phyloP scores from a whole-genome alignment of 176 grass and related monocot species.

The Musa beccarii region DNA sequence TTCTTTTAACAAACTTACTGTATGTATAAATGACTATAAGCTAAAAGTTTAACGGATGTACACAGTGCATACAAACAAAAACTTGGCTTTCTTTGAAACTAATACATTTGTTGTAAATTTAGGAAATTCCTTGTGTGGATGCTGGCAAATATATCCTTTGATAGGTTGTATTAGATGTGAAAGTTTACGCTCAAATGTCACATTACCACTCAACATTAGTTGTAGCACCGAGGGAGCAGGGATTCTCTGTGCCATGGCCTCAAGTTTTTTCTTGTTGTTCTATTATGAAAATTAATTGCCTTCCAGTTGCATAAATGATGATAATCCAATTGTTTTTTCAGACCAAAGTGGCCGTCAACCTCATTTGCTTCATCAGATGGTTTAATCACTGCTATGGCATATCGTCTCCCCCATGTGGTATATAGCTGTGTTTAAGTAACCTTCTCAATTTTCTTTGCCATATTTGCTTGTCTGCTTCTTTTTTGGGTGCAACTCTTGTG shows the following conservation, averaged over 20 bases:
- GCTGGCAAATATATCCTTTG: background rate
- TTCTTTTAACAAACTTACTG: background rate
- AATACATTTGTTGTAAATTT: background rate
- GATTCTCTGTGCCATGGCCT: background rate
- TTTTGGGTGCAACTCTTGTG: background rate
- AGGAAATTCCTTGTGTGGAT: background rate
- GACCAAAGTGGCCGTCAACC: constrained; percentile 98
- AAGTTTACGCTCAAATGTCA: background rate
- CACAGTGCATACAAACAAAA: background rate
- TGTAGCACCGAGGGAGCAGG: background rate
- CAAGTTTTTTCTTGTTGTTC: background rate
- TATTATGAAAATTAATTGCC: background rate
- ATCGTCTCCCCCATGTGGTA: constrained; percentile 96
- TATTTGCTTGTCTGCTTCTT: background rate
- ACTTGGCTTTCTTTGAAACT: background rate
- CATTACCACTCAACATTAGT: background rate
- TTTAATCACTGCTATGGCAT: constrained; percentile 97
- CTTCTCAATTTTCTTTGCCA: background rate
- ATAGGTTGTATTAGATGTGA: background rate
- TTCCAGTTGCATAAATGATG: background rate
- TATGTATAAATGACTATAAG: background rate
- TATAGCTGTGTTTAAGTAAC: constrained; percentile 24
- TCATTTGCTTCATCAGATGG: constrained; percentile 95
- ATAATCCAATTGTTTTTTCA: constrained; percentile 43
- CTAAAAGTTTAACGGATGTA: background rate